These are phyloP conservation scores for Eucalyptus victrix DNA, from an alignment of 345 rosid species.

Conservation along the genomic window DNA sequence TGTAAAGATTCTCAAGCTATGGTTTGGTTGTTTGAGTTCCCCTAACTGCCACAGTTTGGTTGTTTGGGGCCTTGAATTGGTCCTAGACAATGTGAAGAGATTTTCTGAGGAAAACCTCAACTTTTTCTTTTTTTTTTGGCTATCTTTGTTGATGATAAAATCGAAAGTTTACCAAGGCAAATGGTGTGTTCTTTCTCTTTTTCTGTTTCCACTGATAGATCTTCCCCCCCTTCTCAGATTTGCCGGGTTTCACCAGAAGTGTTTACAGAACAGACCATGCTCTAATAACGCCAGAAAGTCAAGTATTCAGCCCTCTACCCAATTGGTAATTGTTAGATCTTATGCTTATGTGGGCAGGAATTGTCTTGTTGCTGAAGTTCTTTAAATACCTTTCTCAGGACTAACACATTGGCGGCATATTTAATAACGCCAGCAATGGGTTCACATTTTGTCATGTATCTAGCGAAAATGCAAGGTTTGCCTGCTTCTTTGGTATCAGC, in stretches of 20 bases:
- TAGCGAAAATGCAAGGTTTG: constrained; percentile 85
- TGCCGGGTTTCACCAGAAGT: constrained; percentile 91
- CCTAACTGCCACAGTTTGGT: not conserved
- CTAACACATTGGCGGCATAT: constrained; percentile 69
- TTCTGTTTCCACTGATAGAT: not conserved
- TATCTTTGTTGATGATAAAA: not conserved
- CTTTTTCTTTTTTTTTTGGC: not conserved
- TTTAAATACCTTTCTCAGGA: constrained; percentile 37
- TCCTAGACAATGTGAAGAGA: not conserved
- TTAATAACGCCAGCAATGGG: constrained; percentile 85
- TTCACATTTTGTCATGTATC: constrained; percentile 86
- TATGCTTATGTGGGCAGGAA: not conserved
- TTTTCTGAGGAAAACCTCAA: not conserved
- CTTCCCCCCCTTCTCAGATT: constrained; percentile 34
- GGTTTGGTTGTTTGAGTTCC: not conserved
- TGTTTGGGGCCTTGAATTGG: not conserved
- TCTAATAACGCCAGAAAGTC: constrained; percentile 85
- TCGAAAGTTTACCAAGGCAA: not conserved
- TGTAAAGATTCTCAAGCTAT: not conserved
- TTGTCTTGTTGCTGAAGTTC: constrained; percentile 1
- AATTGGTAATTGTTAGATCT: constrained; percentile 36
- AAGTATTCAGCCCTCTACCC: constrained; percentile 79
- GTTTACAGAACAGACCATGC: constrained; percentile 77
- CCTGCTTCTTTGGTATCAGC: not conserved
- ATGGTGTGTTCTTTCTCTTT: not conserved